Percentiles rank a stretch among this genome's conserved stretches.
Evolutionary conservation across 306 rosid genomes (phyloP).

Genomic region (Trifolium pratense): DNA sequence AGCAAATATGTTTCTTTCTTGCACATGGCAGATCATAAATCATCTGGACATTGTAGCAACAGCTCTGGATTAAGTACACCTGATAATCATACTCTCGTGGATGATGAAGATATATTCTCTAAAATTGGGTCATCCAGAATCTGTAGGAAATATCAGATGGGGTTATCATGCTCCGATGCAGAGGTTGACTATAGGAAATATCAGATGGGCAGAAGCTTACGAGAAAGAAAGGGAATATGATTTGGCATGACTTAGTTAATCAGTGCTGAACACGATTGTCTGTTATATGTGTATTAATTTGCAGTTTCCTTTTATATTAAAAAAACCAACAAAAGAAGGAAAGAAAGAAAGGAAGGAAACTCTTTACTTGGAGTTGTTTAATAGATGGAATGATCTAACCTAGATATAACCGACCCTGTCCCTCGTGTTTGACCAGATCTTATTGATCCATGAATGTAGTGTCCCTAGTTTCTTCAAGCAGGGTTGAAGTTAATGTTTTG

Average conservation of each 20-base stretch:
- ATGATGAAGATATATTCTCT: constrained; percentile 74
- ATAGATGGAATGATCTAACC: constrained; percentile 79
- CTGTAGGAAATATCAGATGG: constrained; percentile 70
- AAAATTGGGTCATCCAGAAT: constrained; percentile 67
- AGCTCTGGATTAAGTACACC: constrained; percentile 67
- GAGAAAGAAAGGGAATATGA: constrained; percentile 67
- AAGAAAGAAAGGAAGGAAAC: constrained; percentile 29
- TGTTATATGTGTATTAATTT: constrained; percentile 57
- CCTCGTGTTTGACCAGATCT: constrained; percentile 57
- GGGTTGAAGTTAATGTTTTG: constrained; percentile 43
- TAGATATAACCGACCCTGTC: constrained; percentile 69
- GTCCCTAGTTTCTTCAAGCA: constrained; percentile 43
- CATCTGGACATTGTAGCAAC: constrained; percentile 56
- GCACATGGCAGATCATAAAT: constrained; percentile 62
- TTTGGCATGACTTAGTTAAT: constrained; percentile 64
- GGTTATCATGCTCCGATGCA: constrained; percentile 91
- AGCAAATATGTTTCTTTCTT: constrained; percentile 46
- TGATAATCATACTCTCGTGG: constrained; percentile 45
- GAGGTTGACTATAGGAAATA: constrained; percentile 82
- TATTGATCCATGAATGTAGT: constrained; percentile 62
- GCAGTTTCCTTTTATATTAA: constrained; percentile 43
- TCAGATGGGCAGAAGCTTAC: constrained; percentile 75
- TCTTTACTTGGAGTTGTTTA: constrained; percentile 51
- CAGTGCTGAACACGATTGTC: constrained; percentile 48
- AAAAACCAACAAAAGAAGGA: background rate